Conservation (phyloP, 352 stramenopile genomes). For the Paralagenidium karlingii region DNA sequence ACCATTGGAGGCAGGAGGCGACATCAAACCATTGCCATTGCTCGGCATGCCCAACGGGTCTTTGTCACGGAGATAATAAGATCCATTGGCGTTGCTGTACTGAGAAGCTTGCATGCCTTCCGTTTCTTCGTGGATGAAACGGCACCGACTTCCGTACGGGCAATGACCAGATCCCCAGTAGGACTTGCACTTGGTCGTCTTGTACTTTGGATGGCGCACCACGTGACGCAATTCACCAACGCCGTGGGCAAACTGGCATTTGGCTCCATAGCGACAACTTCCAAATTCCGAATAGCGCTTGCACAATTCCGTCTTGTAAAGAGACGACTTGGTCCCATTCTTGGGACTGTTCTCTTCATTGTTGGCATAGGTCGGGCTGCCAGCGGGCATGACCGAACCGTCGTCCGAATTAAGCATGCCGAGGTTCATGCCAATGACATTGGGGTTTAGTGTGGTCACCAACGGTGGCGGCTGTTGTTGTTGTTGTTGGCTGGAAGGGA, state of each 20-base stretch:
- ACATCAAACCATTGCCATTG: too few species aligned
- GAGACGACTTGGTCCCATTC: conserved; percentile 74
- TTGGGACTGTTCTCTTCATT: conserved; percentile 77
- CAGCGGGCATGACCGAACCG: too few species aligned
- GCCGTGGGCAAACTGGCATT: conserved; percentile 81
- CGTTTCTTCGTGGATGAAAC: conserved; percentile 80
- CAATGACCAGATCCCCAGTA: conserved; percentile 84
- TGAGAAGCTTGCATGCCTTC: too few species aligned
- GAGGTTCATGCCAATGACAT: neutral
- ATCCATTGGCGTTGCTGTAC: too few species aligned
- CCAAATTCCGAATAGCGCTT: conserved; percentile 81
- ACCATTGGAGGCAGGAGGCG: too few species aligned
- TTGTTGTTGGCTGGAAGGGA: too few species aligned
- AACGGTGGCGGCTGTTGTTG: too few species aligned
- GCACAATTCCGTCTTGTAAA: conserved; percentile 83
- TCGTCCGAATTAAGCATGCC: neutral
- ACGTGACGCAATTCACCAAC: conserved; percentile 68
- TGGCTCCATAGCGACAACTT: conserved; percentile 79
- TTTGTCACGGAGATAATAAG: too few species aligned
- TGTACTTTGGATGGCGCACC: conserved; percentile 84
- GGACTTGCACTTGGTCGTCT: conserved; percentile 87
- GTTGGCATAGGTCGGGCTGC: too few species aligned
- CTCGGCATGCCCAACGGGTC: too few species aligned
- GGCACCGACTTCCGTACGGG: conserved; percentile 73
- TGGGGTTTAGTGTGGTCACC: too few species aligned